Conservation (phyloP, 176 grass and related monocot genomes). For the Chloris gayana region DNA sequence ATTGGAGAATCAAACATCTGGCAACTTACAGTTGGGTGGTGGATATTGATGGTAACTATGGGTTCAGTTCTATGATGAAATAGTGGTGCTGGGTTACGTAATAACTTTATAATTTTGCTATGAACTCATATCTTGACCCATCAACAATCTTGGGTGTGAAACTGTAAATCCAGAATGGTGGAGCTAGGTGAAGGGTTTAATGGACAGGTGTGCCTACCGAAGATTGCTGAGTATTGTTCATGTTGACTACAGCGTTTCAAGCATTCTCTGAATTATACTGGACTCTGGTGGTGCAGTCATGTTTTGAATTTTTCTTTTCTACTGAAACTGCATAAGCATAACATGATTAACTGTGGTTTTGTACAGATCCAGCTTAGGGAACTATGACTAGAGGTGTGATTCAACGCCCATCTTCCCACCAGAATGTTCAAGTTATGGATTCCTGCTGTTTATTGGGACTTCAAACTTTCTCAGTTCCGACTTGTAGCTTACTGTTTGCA, state of each 20-base stretch:
- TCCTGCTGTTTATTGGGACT: background rate
- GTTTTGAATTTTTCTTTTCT: background rate
- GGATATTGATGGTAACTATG: background rate
- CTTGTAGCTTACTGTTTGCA: conserved; percentile 13
- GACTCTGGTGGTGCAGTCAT: background rate
- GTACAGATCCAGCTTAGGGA: conserved; percentile 42
- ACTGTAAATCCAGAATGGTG: background rate
- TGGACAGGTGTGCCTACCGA: background rate
- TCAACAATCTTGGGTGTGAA: background rate
- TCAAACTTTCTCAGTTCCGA: background rate
- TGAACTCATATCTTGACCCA: background rate
- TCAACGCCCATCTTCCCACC: conserved; percentile 35
- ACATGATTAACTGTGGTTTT: background rate
- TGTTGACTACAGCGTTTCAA: background rate
- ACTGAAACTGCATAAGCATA: background rate
- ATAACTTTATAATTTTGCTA: background rate
- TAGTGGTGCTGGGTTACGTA: background rate
- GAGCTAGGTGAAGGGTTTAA: background rate
- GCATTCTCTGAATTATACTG: conserved; percentile 12
- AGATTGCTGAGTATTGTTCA: conserved; percentile 28
- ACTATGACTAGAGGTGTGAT: no score
- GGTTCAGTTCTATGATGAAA: background rate
- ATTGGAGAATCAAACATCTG: background rate
- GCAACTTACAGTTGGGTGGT: background rate
- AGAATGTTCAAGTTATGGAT: conserved; percentile 7